Evolutionary conservation across 2,329 filamentous ascomycete genomes (phyloP).

Genomic region (Tolypocladium guangdongense): DNA sequence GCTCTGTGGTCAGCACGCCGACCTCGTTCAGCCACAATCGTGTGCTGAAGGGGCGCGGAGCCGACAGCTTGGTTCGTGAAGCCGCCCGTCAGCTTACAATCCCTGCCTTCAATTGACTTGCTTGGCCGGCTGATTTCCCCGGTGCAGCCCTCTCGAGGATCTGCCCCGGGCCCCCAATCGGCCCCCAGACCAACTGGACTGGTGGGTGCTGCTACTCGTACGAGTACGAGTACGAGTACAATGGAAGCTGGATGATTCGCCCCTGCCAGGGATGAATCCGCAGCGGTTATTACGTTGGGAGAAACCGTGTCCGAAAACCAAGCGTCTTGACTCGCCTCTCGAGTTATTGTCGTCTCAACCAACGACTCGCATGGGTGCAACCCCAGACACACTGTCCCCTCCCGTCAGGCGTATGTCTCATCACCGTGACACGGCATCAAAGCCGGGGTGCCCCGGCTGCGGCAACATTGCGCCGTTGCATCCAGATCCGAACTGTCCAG

Average conservation of each 20-base stretch:
- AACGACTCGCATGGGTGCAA: background rate
- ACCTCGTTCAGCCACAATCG: background rate
- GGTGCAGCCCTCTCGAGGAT: background rate
- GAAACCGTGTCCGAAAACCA: background rate
- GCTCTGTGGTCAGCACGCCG: background rate
- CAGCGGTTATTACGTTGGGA: background rate
- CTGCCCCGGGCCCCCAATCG: background rate
- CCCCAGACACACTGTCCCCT: background rate
- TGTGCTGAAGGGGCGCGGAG: background rate
- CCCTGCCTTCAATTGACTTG: background rate
- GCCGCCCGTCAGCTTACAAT: background rate
- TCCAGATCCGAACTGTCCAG: background rate
- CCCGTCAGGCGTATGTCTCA: background rate
- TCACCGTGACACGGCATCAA: background rate
- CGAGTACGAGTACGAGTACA: too few relatives aligned
- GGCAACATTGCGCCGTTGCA: background rate
- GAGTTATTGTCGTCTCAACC: background rate
- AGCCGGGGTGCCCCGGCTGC: background rate
- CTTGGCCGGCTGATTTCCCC: background rate
- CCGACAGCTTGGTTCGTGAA: background rate
- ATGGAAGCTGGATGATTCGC: background rate
- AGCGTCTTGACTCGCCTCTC: too few relatives aligned
- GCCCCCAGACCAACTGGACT: background rate
- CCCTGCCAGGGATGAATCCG: background rate
- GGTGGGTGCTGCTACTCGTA: too few relatives aligned